These are phyloP conservation scores for Tetrahymena malaccensis DNA, from an alignment of 73 alveolate species.

Conservation along the genomic window DNA sequence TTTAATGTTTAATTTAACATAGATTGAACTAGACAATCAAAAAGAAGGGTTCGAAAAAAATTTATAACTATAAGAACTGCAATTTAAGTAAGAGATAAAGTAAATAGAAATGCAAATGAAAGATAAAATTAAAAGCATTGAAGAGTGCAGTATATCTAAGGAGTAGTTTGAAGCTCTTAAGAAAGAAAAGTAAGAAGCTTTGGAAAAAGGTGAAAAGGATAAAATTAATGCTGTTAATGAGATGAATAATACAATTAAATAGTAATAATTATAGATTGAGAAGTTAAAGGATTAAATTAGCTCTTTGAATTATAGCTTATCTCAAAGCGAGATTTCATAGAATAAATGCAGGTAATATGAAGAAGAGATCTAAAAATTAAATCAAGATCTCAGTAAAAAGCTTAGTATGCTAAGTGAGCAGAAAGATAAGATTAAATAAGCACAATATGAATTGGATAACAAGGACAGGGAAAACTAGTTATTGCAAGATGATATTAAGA, in stretches of 20 bases:
- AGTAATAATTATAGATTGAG: not conserved
- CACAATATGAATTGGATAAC: not conserved
- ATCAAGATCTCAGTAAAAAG: not conserved
- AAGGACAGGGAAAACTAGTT: not conserved
- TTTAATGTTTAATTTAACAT: not conserved
- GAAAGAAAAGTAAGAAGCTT: not conserved
- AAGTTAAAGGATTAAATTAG: not conserved
- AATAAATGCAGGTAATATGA: not conserved
- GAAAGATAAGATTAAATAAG: not conserved
- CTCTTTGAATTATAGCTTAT: not conserved
- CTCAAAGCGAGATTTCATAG: not conserved
- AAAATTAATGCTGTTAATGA: not conserved
- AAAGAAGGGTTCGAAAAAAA: not conserved
- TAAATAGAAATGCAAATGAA: not conserved
- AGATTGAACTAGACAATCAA: not conserved
- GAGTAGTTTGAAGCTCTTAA: not conserved
- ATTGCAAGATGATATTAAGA: not conserved
- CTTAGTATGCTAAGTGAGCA: not conserved
- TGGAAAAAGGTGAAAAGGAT: not conserved
- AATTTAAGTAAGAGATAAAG: not conserved
- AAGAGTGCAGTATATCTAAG: not conserved
- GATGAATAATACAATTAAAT: not conserved
- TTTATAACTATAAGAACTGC: not conserved
- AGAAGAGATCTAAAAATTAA: not conserved
- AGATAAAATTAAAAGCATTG: not conserved